Base-by-base conservation (phyloP, 176 grass and related monocot genomes). In the Musa acuminata region DNA sequence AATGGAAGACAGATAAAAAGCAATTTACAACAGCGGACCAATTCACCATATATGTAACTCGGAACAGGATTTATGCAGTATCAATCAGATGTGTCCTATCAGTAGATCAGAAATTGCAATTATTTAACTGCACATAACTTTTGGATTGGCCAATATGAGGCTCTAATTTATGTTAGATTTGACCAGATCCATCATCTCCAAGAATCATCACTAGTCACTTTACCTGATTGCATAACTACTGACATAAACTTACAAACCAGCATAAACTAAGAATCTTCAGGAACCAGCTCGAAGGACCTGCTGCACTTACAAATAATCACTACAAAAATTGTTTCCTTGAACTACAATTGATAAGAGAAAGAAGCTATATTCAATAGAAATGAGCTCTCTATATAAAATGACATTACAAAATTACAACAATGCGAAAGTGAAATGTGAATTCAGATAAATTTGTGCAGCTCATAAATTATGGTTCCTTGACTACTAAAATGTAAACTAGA, bases 401-500 rank as follows among this genome's bases (percentile, higher is more conserved):
- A 11, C 19, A 65, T 9, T 22, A 63, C 0, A 63, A 65, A 65
- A 65, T 26, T 8, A 24, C 2, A 12, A 65, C n/a, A 20, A 43
- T 43, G 35, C 4, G 4, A 43, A 70, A 70, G 17, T 51, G 67
- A 19, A 70, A 70, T 14, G 6, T 5, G 20, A 70, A 20, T 70
- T 9, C 67, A 51, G 51, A 70, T 20, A 22, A 10, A 20, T 70
- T 8, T 68, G 1, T n/a, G 17, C 67, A 50, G 9, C 43, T 70
- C 14, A 69, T 13, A 63, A 65, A 25, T 23, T 13, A 26, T 20
- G 35, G 4, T 43, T 43, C 35, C 35, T 43, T 43, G 35, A 6
- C 35, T 43, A 51, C 67, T 69, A 51, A 70, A 70, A 51, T 70
- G n/a, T 3, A 70, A 70, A 11, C 43, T 51, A 70, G 67, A 69